Base-by-base conservation (phyloP, 352 stramenopile species). In the Phytopythium boreale region DNA sequence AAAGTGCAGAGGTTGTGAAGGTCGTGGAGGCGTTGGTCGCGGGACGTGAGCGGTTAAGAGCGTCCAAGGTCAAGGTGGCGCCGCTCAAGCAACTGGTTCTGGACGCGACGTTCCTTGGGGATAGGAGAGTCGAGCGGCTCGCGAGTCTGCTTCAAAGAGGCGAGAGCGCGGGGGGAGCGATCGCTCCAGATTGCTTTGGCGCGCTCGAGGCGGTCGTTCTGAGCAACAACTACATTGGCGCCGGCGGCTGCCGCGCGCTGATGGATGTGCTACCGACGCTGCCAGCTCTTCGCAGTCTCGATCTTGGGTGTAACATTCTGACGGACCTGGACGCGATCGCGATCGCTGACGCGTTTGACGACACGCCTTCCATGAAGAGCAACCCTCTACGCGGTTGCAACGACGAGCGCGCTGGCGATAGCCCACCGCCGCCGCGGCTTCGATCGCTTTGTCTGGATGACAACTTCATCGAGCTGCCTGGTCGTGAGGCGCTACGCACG, bases 171-270 rank as follows among this genome's bases (percentile, higher is more conserved):
- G 62, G 43, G 6, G 65, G 60, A 19, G 41, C 24, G 1, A 52
- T n/a, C 2, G 11, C 26, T 11, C 0, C 4, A 2, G 37, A 47
- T 10, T 75, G 74, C 24, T 90, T 88, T 36, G n/a, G 26, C 0
- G 61, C 63, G 24, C 64, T 90, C 19, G 63, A 75, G 31, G 70
- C 58, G 60, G 57, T 90, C 24, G 64, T 75, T 27, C 53, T 90
- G 49, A 69, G 77, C 26, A 80, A 79, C 37, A 90, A 90, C 56
- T 90, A 88, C 61, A 75, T 85, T 11, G 81, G 81, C 1, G 77
- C 84, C 43, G 79, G 71, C 15, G 77, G 79, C 10, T 70, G 69
- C 20, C 61, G 69, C 17, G 71, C 74, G 24, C 59, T 90, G 14
- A 63, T 79, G 24, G 49, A 61, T 8, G 62, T 68, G 31, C 53